These are phyloP conservation scores for Aurifilum marmelostoma DNA, from an alignment of 2,329 filamentous ascomycete genomes.

Conservation along the genomic window DNA sequence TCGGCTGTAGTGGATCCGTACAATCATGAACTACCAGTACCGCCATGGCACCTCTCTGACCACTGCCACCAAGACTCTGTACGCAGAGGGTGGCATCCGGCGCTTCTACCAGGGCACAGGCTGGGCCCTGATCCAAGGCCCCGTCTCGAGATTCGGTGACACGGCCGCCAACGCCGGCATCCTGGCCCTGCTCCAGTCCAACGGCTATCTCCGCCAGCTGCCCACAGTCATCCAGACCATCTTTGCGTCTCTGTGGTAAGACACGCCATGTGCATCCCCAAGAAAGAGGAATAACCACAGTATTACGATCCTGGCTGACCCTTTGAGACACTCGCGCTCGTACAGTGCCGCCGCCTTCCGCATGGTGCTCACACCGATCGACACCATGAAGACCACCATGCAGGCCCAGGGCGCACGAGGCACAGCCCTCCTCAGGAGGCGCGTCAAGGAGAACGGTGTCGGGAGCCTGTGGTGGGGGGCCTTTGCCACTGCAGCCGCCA, in stretches of 20 bases:
- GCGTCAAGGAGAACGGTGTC: conserved; percentile 48
- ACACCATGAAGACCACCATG: conserved; percentile 54
- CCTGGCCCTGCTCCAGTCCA: conserved; percentile 50
- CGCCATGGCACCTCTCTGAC: conserved; percentile 49
- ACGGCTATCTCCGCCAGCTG: conserved; percentile 47
- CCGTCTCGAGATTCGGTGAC: conserved; percentile 50
- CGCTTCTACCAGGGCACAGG: conserved; percentile 52
- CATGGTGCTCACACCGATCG: conserved; percentile 52
- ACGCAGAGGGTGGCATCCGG: conserved; percentile 45
- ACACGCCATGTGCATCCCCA: neutral
- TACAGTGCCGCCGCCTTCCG: conserved; percentile 49
- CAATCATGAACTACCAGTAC: conserved; percentile 57
- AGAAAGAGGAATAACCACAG: neutral
- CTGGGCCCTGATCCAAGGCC: conserved; percentile 50
- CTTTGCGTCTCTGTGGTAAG: conserved; percentile 50
- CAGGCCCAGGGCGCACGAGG: conserved; percentile 51
- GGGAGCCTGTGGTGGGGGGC: conserved; percentile 55
- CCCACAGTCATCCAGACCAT: conserved; percentile 49
- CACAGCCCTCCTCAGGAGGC: conserved; percentile 46
- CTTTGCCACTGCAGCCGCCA: conserved; percentile 51
- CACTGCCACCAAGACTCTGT: conserved; percentile 44
- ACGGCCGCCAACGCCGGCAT: conserved; percentile 55
- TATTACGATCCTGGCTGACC: neutral
- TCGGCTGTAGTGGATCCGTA: conserved; percentile 46
- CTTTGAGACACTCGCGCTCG: no score